phyloP scores from a whole-genome alignment of 208 protist species.

The Polymyxa betae region DNA sequence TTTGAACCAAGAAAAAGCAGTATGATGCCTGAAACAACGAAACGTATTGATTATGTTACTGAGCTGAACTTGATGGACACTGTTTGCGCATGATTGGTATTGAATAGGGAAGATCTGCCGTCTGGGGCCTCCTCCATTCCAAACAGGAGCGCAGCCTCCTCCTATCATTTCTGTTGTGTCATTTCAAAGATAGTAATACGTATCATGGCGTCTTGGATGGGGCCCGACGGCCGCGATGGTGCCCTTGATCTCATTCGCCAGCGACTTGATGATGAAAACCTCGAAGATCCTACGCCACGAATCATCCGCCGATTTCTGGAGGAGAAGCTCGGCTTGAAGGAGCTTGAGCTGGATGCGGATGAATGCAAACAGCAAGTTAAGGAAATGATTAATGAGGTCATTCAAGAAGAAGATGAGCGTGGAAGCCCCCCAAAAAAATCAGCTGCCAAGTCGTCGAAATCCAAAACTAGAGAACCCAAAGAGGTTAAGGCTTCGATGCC shows the following conservation, averaged over 20 bases:
- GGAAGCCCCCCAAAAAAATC: background rate
- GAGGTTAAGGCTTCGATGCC: background rate
- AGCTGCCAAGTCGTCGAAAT: background rate
- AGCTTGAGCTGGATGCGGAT: background rate
- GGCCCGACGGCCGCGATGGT: constrained; percentile 13
- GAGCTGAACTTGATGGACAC: too few relatives aligned
- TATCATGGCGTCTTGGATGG: too few relatives aligned
- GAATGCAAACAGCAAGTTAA: background rate
- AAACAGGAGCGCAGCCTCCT: too few relatives aligned
- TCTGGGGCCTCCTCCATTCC: too few relatives aligned
- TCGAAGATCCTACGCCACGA: constrained; percentile 20
- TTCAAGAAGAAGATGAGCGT: background rate
- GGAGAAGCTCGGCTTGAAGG: constrained; percentile 7
- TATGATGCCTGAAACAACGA: too few relatives aligned
- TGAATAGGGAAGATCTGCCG: too few relatives aligned
- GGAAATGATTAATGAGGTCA: background rate
- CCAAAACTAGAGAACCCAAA: background rate
- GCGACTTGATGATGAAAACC: background rate
- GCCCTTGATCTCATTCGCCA: background rate
- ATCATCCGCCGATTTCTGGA: background rate
- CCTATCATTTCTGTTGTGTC: too few relatives aligned
- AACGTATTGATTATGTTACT: too few relatives aligned
- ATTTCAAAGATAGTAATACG: too few relatives aligned
- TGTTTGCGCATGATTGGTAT: too few relatives aligned
- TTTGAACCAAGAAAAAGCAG: too few relatives aligned